Evolutionary conservation across 2,329 filamentous ascomycete genomes (phyloP).

Genomic region (Phaeosphaeriaceae sp.): DNA sequence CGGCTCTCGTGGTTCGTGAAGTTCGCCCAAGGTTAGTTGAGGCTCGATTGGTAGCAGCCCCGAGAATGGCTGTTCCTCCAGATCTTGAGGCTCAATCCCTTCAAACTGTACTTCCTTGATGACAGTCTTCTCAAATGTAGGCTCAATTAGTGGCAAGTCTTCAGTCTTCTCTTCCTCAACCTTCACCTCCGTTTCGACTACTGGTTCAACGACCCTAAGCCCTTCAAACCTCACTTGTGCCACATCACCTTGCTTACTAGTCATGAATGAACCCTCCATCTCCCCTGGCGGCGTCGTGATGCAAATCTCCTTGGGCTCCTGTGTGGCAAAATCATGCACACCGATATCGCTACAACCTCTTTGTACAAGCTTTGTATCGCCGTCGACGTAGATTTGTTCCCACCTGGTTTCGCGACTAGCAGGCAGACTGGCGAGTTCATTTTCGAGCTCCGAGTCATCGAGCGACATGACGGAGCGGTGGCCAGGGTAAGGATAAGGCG

Average conservation of each 20-base stretch:
- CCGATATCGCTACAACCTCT: slow-evolving; percentile 37
- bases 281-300: slow-evolving; percentile 43
- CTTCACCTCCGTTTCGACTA: too few relatives aligned
- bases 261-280: slow-evolving; percentile 35
- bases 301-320: slow-evolving; percentile 44
- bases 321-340: slow-evolving; percentile 39
- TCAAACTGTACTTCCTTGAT: too few relatives aligned
- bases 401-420: slow-evolving; percentile 44
- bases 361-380: slow-evolving; percentile 46
- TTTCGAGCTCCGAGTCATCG: slow-evolving; percentile 46
- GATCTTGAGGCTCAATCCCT: too few relatives aligned
- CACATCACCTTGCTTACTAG: slow-evolving; percentile 32
- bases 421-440: slow-evolving; percentile 43
- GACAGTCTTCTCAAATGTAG: too few relatives aligned
- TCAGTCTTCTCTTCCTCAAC: too few relatives aligned
- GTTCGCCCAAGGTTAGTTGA: slow-evolving; percentile 12
- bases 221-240: slow-evolving; percentile 22
- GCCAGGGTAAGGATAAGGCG: slow-evolving; percentile 42
- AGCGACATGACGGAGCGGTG: slow-evolving; percentile 48
- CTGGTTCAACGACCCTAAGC: too few relatives aligned
- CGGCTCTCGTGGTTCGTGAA: slow-evolving; percentile 13
- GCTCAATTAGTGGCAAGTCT: too few relatives aligned
- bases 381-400: slow-evolving; percentile 50
- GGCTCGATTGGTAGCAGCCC: slow-evolving; percentile 27
- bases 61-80: slow-evolving; percentile 12